Evolutionary conservation across 495 filamentous ascomycete species (phyloP), one percentile per base, ranked within the genome.

Genomic region (Penicillium lividum): DNA sequence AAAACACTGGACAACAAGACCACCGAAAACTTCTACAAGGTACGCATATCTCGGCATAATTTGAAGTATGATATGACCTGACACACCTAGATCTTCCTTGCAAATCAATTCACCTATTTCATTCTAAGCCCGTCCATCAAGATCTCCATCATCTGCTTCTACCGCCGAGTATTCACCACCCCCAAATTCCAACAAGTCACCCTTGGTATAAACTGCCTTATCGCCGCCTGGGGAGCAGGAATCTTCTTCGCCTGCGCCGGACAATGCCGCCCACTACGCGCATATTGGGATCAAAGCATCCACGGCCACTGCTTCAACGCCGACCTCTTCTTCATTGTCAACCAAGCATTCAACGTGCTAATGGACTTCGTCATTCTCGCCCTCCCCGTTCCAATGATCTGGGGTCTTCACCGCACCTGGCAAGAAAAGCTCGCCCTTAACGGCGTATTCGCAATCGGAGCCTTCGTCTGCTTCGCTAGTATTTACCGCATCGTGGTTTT

Each of bases 401-500:
- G 75, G 77, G 65, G 61, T 28, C 66, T 84, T 7, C 74, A 78
- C 34, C 62, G 74, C 10, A 62, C 72, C 1, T 70, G 61, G 60
- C 69, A 76, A 47, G 77, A 82, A 51, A 82, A 80, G 58, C 65
- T 77, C 29, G 75, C 79, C 9, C 65, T 83, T 15, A 76, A 69
- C 46, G 71, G 66, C 5, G 73, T 82, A 30, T 83, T 82, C 52
- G 71, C 75, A 2, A 63, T 83, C 2, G 80, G 80, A 15, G 63
- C 71, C 25, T 80, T 83, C 75, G 70, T 75, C 70, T 67, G 75
- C 78, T 68, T 74, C 59, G 75, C 76, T 7, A 75, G 71, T 31
- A 77, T 80, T 58, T 75, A 79, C 56, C 76, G 84, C 51, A 79
- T 85, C 54, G 79, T 85, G 57, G 84, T 82, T 1, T 76, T 86